Evolutionary conservation across 495 filamentous ascomycete species (phyloP).

Genomic region (Cetradonia linearis): DNA sequence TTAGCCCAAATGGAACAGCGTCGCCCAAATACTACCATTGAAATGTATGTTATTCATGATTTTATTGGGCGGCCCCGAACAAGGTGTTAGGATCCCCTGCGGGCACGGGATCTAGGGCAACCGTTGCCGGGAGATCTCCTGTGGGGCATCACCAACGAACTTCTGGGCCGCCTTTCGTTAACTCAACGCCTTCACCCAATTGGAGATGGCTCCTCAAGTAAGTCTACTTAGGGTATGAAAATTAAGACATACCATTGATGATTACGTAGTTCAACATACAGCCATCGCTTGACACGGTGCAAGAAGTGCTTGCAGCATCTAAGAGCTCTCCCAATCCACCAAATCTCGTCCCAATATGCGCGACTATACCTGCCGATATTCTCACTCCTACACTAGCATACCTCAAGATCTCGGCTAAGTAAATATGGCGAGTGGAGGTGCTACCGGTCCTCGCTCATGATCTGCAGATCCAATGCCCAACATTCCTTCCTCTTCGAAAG

Average conservation of each 20-base stretch:
- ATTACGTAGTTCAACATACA: conserved; percentile 31
- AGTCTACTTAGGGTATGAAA: background rate
- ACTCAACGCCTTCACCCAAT: background rate
- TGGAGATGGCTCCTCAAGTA: conserved; percentile 9
- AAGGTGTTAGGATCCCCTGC: background rate
- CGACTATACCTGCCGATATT: conserved; percentile 80
- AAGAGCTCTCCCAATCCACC: conserved; percentile 47
- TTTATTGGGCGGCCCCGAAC: background rate
- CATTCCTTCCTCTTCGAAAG: conserved; percentile 81
- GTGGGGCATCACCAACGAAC: background rate
- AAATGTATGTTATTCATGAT: too few species aligned
- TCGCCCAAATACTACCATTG: too few species aligned
- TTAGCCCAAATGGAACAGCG: too few species aligned
- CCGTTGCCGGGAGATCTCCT: background rate
- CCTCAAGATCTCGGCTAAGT: conserved; percentile 71
- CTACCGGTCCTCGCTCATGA: background rate
- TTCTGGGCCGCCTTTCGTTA: background rate
- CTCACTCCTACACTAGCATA: conserved; percentile 88
- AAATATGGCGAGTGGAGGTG: conserved; percentile 29
- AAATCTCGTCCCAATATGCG: conserved; percentile 77
- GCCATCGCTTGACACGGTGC: conserved; percentile 45
- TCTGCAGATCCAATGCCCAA: conserved; percentile 14
- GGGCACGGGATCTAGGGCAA: background rate
- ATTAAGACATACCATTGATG: background rate
- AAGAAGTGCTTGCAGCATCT: conserved; percentile 43